A percentile compares a stretch with the other conserved stretches of the same genome.
phyloP scores from a whole-genome alignment of 164 flowering plant species.

The Malania oleifera region DNA sequence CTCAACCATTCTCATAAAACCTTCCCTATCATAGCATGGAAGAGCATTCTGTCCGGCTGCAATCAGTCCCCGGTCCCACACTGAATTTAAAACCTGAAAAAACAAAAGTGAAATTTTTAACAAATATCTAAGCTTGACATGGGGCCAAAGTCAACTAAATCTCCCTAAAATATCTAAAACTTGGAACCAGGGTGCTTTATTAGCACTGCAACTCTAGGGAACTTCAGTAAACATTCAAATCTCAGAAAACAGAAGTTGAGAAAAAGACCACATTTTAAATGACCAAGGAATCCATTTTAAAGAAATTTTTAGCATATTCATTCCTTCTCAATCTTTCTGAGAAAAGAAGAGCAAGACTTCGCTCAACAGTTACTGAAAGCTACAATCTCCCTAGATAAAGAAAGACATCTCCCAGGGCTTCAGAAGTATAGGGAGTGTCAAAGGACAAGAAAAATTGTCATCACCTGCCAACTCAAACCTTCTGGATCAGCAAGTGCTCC shows the following conservation, averaged over 20 bases:
- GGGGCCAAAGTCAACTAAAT: background rate
- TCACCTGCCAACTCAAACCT: conserved; percentile 81
- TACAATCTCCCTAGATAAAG: background rate
- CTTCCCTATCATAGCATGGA: conserved; percentile 60
- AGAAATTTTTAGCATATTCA: no score
- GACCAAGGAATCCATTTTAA: no score
- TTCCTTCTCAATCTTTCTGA: no score
- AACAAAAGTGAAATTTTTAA: background rate
- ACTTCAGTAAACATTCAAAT: background rate
- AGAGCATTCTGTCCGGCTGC: conserved; percentile 61
- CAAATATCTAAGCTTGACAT: background rate
- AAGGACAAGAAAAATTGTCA: background rate
- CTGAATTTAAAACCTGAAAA: conserved; percentile 63
- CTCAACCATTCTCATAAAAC: conserved; percentile 46
- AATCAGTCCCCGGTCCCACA: conserved; percentile 62
- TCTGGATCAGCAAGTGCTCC: conserved; percentile 66
- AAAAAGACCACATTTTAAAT: no score
- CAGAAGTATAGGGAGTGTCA: background rate
- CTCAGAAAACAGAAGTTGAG: no score
- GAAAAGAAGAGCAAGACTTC: no score
- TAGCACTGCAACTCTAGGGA: background rate
- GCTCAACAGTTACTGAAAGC: background rate
- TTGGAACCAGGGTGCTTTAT: background rate
- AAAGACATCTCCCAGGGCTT: background rate
- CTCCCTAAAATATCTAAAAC: background rate